A percentile compares a stretch with the other conserved stretches of the same genome.
These are phyloP conservation scores for Citrullus mucosospermus DNA, from an alignment of 306 rosid genomes.

Conservation along the genomic window DNA sequence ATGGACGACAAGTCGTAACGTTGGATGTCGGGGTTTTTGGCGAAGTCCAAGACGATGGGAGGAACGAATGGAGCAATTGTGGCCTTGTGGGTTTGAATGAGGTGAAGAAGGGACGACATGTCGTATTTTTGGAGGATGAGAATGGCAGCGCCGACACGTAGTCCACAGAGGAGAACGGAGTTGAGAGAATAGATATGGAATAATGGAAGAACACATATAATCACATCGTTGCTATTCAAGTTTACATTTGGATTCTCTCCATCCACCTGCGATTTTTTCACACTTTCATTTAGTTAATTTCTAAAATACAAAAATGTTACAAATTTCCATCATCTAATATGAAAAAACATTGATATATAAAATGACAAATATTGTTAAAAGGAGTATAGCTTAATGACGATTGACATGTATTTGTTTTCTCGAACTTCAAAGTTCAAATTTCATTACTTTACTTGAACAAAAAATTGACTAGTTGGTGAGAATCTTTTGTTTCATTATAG, in stretches of 20 bases:
- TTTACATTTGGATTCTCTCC: constrained; percentile 73
- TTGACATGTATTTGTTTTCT: no score
- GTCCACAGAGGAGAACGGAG: constrained; percentile 57
- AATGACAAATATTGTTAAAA: no score
- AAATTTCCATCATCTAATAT: no score
- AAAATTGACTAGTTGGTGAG: no score
- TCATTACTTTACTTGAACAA: no score
- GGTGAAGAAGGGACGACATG: constrained; percentile 22
- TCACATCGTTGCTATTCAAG: constrained; percentile 29
- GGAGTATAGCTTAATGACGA: no score
- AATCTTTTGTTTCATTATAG: no score
- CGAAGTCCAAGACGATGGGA: constrained; percentile 45
- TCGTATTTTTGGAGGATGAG: constrained; percentile 57
- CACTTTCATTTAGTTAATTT: no score
- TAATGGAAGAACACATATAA: constrained; percentile 53
- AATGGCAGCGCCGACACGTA: constrained; percentile 54
- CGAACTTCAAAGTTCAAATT: no score
- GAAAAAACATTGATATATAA: no score
- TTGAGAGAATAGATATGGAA: constrained; percentile 73
- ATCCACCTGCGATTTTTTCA: constrained; percentile 27
- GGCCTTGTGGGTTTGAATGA: constrained; percentile 33
- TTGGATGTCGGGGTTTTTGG: constrained; percentile 30
- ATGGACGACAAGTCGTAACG: constrained; percentile 50
- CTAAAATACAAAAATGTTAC: no score
- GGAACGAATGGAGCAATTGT: constrained; percentile 49